Percentiles rank a stretch among this genome's conserved stretches.
phyloP scores from a whole-genome alignment of 2,329 filamentous ascomycete genomes.

The Colletotrichum cordylinicola region DNA sequence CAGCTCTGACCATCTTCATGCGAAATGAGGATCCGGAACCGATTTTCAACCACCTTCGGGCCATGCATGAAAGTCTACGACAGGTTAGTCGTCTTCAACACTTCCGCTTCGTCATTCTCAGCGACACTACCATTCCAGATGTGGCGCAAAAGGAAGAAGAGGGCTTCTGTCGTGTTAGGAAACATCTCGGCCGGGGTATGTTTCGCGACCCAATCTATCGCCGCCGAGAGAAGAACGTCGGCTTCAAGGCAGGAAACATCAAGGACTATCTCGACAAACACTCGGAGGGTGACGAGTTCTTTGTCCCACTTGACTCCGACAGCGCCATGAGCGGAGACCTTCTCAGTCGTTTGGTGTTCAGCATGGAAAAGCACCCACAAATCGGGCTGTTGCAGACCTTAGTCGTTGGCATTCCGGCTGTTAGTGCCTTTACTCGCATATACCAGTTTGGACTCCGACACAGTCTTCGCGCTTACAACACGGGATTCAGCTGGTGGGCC shows the following conservation, averaged over 20 bases:
- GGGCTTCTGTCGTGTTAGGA: neutral
- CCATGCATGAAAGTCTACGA: neutral
- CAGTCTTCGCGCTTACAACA: neutral
- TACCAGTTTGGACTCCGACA: neutral
- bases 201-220: neutral
- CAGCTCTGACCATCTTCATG: neutral
- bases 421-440: neutral
- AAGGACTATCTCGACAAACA: neutral
- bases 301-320: neutral
- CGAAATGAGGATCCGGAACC: neutral
- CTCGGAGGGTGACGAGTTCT: fast-evolving
- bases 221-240: neutral
- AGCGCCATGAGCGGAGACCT: neutral
- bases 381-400: neutral
- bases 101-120: neutral
- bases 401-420: neutral
- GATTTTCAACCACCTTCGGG: neutral
- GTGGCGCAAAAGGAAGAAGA: neutral
- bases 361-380: neutral
- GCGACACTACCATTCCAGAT: neutral
- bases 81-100: neutral
- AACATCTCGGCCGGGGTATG: neutral
- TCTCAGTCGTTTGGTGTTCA: neutral
- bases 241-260: neutral
- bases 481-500: neutral